phyloP scores from a whole-genome alignment of 2,329 filamentous ascomycete species.

The Alternaria ethzedia region DNA sequence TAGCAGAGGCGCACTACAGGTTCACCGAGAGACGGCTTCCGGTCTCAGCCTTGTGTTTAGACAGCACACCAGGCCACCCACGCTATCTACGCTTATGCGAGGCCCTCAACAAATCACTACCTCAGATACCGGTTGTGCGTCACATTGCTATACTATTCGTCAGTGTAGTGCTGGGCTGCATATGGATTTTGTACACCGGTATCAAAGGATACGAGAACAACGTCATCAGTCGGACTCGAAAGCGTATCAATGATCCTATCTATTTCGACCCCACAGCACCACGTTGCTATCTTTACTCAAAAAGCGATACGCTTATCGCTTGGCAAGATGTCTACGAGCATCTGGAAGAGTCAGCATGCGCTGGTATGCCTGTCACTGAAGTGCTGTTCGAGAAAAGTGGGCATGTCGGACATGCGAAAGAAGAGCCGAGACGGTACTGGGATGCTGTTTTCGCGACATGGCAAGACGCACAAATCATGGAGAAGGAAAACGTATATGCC shows the following conservation, averaged over 20 bases:
- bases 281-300: conserved; percentile 63
- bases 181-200: conserved; percentile 26
- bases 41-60: conserved; percentile 27
- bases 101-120: conserved; percentile 30
- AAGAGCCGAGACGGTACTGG: conserved; percentile 65
- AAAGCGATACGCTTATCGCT: conserved; percentile 61
- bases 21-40: conserved; percentile 24
- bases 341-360: conserved; percentile 51
- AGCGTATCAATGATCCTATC: conserved; percentile 17
- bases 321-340: conserved; percentile 62
- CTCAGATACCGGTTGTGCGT: conserved; percentile 22
- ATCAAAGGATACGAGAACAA: conserved; percentile 31
- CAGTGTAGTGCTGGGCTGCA: conserved; percentile 15
- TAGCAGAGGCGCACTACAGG: conserved; percentile 27
- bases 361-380: conserved; percentile 56
- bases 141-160: conserved; percentile 21
- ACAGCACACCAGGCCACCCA: conserved; percentile 38
- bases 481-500: neutral
- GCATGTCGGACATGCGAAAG: conserved; percentile 66
- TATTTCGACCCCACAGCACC: conserved; percentile 39
- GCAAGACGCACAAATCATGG: conserved; percentile 4
- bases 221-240: conserved; percentile 23
- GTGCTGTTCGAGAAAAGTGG: conserved; percentile 62
- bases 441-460: conserved; percentile 30
- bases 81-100: conserved; percentile 28